These are phyloP conservation scores for Tetrapyrgos nigripes DNA, from an alignment of 1,284 basidiomycete species.

Conservation along the genomic window DNA sequence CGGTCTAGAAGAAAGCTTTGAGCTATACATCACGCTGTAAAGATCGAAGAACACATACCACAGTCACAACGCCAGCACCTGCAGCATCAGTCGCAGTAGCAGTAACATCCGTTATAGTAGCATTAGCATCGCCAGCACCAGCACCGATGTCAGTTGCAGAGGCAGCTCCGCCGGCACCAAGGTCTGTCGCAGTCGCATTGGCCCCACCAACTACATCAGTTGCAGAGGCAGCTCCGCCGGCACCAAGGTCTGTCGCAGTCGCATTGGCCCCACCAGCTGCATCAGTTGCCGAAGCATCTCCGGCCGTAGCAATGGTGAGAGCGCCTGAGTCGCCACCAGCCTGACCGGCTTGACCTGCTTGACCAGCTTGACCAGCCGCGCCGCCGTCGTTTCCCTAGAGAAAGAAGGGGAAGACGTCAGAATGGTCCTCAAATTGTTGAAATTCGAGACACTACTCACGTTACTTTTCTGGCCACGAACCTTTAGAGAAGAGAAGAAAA, in stretches of 20 bases:
- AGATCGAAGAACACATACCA: constrained; percentile 1
- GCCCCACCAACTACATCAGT: constrained; percentile 1
- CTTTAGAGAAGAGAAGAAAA: not conserved
- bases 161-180: not conserved
- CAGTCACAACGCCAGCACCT: constrained; percentile 9
- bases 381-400: not conserved
- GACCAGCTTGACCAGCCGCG: not conserved
- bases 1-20: constrained; percentile 2
- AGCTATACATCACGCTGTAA: not conserved
- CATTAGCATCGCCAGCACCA: not conserved
- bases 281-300: not conserved
- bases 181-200: constrained; percentile 5
- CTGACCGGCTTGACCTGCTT: not conserved
- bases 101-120: constrained; percentile 2
- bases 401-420: not conserved
- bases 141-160: not conserved
- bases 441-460: not conserved
- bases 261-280: not conserved
- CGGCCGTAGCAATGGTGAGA: not conserved
- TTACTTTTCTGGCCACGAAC: not conserved
- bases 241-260: not conserved
- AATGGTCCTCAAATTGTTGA: not conserved
- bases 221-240: not conserved
- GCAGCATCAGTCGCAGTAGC: not conserved
- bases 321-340: not conserved